Conservation (phyloP, 2,329 filamentous ascomycete genomes). For the Alternaria arborescens region DNA sequence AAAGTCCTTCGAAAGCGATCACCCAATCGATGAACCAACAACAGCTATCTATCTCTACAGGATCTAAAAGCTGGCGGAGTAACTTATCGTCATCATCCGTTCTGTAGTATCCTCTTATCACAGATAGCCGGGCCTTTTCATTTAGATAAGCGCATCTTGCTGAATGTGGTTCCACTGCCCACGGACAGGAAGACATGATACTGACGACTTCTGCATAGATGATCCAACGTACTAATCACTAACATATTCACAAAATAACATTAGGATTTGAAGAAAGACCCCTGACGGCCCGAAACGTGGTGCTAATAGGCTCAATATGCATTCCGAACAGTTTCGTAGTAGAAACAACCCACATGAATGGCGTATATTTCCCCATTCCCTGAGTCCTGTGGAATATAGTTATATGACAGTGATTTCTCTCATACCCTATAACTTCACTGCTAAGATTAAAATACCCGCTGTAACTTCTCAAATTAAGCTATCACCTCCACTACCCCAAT, state of each 20-base stretch:
- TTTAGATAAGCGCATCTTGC: not conserved
- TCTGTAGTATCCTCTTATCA: not conserved
- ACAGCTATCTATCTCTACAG: not conserved
- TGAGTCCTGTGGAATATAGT: no score
- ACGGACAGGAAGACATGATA: not conserved
- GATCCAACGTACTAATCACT: not conserved
- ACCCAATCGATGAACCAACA: not conserved
- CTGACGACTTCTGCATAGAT: not conserved
- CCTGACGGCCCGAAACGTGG: no score
- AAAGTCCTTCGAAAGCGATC: not conserved
- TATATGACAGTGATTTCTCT: no score
- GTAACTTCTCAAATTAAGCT: constrained; percentile 36
- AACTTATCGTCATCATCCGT: not conserved
- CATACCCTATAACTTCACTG: no score
- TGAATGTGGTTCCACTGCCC: not conserved
- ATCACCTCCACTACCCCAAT: constrained; percentile 36
- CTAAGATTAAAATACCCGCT: no score
- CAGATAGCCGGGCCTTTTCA: not conserved
- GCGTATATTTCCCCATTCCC: no score
- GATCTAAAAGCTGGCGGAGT: not conserved
- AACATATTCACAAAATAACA: not conserved
- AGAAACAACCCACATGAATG: no score
- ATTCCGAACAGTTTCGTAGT: no score
- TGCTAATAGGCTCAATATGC: no score
- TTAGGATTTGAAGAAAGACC: not conserved